Base-by-base conservation (phyloP, 495 filamentous ascomycete species). In the Penicillium pancosmium region DNA sequence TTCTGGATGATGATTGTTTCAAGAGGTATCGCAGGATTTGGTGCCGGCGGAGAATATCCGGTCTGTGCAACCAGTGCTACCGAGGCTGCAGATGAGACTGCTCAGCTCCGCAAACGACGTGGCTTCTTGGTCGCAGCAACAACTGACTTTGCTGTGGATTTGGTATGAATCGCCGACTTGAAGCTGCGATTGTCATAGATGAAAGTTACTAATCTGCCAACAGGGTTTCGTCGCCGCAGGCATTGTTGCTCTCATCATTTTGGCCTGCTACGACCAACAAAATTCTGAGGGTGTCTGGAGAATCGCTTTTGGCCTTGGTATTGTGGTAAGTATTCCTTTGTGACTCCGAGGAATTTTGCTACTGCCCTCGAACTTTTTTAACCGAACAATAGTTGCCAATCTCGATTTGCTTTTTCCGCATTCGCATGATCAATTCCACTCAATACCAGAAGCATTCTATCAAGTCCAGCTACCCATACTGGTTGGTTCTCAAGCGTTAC, bases 1-100 rank as follows among this genome's bases (percentile, higher is more conserved):
- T 81, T 81, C 55, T 82, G 78, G 79, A 82, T 84, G 78, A 76
- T 85, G 71, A 76, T 81, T 2, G 66, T 84, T 34, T 75, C 80
- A 5, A 71, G 81, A 19, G 82, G 80, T n/a, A 68, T 83, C 23
- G 75, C 75, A 13, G 82, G 82, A 3, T 80, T 85, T 54, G 81
- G 82, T 0, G 72, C 74, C 4, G 78, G 77, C 7, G 78, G 78
- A 56, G 78, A 79, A 64, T 79, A 80, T 66, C 76, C 78, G 15
- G 79, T 79, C 13, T 78, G 69, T 27, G 72, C 70, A 3, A 75
- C 78, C 4, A 73, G 65, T 46, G 76, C 79, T 7, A 73, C 73
- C 11, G 81, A 82, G 62, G 78, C 75, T 2, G 73, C 78, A 0
- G 80, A 83, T 56, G 78, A 80, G 57, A 65, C 57, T 8, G 34